Evolutionary conservation across 108 stramenopile species (phyloP), one percentile per base, ranked within the genome.

Genomic region (Mediolabrus comicus): DNA sequence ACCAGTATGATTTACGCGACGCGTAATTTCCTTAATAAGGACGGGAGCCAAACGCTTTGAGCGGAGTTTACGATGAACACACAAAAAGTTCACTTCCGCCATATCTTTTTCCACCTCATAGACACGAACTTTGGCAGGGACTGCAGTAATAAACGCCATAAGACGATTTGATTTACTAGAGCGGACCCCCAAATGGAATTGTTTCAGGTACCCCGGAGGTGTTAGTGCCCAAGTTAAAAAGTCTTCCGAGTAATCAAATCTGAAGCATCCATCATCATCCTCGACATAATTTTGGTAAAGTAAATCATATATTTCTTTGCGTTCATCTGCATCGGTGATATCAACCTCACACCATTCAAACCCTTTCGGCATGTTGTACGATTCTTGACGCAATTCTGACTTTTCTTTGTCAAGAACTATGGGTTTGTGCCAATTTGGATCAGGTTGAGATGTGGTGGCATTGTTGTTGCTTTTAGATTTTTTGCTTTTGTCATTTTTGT

Each of bases 21-120:
- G 86, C 6, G 99, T 98, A 39, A 99, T 94, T 79, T 99, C 99
- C 91, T 99, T 99, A 77, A 98, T 99, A 7, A 99, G 75, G 36
- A 98, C 97, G 1, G 99, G 98, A 5, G 99, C 99, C 58, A 99
- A 66, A 12, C 99, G 94, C 85, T 99, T 99, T 57, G 87, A 73
- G 0, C 99, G 82, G 1, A 99, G 74, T 65, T 97, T 97, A 84
- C 98, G 97, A 87, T 98, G 98, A n/a, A 99, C 97, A 75, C 99
- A 99, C 29, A 98, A 73, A 81, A 98, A 99, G 82, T 99, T 99
- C 59, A 99, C 97, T 79, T 99, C 99, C 35, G 95, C 97, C 80
- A 86, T 85, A 12, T 64, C 39, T 31, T 84, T 86, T 16, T 74
- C 77, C 60, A 49, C 35, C 17, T 75, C 78, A 56, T 87, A 75